Conservation (phyloP, 2,329 filamentous ascomycete genomes). For the Phaeosphaeriaceae sp. region DNA sequence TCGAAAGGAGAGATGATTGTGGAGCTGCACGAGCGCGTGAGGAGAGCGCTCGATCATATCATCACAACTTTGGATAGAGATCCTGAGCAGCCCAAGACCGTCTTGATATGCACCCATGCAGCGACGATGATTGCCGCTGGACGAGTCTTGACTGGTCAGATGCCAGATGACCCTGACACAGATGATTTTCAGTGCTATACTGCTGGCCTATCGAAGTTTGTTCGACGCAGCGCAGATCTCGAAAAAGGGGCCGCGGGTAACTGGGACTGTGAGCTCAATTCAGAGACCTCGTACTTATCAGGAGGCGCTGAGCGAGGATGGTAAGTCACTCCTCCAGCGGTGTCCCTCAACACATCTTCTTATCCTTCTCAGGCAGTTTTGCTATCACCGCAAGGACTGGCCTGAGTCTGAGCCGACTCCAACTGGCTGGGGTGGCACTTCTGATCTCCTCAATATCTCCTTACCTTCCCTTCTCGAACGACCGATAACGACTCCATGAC, state of each 20-base stretch:
- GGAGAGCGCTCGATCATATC: constrained; percentile 72
- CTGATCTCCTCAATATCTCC: constrained; percentile 4
- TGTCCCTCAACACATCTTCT: background rate
- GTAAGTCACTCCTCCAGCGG: constrained; percentile 54
- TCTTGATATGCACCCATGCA: constrained; percentile 88
- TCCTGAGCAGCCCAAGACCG: constrained; percentile 68
- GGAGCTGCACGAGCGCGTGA: constrained; percentile 80
- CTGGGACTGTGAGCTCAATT: constrained; percentile 82
- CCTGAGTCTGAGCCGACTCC: constrained; percentile 8
- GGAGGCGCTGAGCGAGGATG: constrained; percentile 87
- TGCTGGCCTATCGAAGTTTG: constrained; percentile 77
- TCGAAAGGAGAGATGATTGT: constrained; percentile 79
- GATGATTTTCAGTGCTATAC: constrained; percentile 89
- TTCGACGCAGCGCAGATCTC: constrained; percentile 53
- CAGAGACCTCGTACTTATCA: constrained; percentile 82
- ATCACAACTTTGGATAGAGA: constrained; percentile 74
- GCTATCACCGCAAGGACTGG: constrained; percentile 16
- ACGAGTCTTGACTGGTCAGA: constrained; percentile 76
- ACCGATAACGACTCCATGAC: background rate
- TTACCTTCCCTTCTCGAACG: background rate
- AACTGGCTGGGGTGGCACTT: constrained; percentile 6
- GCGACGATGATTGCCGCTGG: constrained; percentile 88
- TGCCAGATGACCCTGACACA: constrained; percentile 73
- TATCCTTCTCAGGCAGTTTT: constrained; percentile 6
- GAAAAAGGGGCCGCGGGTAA: constrained; percentile 72